Evolutionary conservation across 176 grass and related monocot genomes (phyloP), one percentile per base, ranked within the genome.

Genomic region (Triticum turgidum): DNA sequence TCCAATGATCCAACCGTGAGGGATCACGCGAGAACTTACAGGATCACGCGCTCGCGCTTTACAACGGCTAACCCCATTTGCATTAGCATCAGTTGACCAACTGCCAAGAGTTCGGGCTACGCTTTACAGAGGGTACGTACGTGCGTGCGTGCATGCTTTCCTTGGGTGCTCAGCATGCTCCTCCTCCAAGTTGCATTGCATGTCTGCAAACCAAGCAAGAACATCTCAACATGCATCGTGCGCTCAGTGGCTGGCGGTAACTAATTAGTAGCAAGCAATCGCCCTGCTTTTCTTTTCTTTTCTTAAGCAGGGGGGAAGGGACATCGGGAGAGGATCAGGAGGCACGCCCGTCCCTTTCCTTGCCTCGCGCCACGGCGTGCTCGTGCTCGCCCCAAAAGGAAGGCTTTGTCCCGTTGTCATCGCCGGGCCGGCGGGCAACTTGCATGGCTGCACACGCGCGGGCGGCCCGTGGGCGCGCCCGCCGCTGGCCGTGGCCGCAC

Each of bases 371-470:
- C 82, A 41, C 62, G 82, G 82, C 84, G 69, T 77, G 5, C 68
- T 45, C 42, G 10, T 42, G 42, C 44, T 66, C 77, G 14, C 65
- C 82, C 86, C 38, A 65, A 85, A 88, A 82, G 82, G 77, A 80
- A 91, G 86, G 86, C 86, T 73, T 77, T 88, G 81, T 69, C 78
- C 74, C 68, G 66, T 75, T 44, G 74, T 15, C 82, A n/a, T 59
- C 59, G 68, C 44, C 9, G 45, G 45, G 68, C 34, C 9, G 80
- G 75, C 45, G 38, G 49, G 65, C 44, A 74, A 80, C 24, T 83
- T 71, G 66, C 68, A 76, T 25, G 2, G 76, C 69, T 14, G 32
- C 81, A 20, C n/a, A 35, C 71, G 61, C 33, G 58, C 42, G 72
- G 37, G 82, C 10, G 9, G 54, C 69, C 56, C 71, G 82, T 59